phyloP scores from a whole-genome alignment of 129 eudicot species.

The Pittosporum tobira region DNA sequence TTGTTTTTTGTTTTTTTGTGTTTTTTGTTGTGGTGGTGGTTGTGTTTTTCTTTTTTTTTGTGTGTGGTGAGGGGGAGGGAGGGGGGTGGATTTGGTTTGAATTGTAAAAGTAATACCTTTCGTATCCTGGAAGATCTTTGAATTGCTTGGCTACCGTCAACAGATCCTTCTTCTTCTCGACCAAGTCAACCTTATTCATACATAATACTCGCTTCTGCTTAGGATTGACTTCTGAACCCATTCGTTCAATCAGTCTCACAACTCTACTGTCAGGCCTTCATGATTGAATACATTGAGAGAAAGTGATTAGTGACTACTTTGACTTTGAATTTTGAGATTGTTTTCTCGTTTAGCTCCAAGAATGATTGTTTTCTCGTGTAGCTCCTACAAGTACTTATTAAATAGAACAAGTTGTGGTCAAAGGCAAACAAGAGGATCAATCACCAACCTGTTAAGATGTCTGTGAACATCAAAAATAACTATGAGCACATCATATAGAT shows the following conservation, averaged over 20 bases:
- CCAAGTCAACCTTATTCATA: slow-evolving; percentile 92
- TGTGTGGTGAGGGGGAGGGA: no score
- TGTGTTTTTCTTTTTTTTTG: no score
- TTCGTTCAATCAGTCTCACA: slow-evolving; percentile 60
- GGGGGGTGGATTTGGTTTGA: not conserved
- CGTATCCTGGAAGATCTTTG: slow-evolving; percentile 80
- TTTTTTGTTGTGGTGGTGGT: no score
- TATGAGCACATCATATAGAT: slow-evolving; percentile 64
- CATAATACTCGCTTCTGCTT: slow-evolving; percentile 83
- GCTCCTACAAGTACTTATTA: not conserved
- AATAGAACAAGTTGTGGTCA: not conserved
- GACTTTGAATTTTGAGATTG: not conserved
- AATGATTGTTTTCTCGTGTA: not conserved
- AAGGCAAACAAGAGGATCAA: slow-evolving; percentile 16
- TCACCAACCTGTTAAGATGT: slow-evolving; percentile 75
- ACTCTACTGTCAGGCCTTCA: slow-evolving; percentile 88
- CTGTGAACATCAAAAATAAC: slow-evolving; percentile 92
- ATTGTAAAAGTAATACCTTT: slow-evolving; percentile 38
- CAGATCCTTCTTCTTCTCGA: slow-evolving; percentile 76
- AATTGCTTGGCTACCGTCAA: slow-evolving; percentile 61
- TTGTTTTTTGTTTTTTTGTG: no score
- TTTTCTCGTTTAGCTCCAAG: not conserved
- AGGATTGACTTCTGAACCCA: slow-evolving; percentile 60
- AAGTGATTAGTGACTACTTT: not conserved
- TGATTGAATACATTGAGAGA: slow-evolving; percentile 3